Conservation (phyloP, 2,329 filamentous ascomycete species). For the Xylariaceae sp. region DNA sequence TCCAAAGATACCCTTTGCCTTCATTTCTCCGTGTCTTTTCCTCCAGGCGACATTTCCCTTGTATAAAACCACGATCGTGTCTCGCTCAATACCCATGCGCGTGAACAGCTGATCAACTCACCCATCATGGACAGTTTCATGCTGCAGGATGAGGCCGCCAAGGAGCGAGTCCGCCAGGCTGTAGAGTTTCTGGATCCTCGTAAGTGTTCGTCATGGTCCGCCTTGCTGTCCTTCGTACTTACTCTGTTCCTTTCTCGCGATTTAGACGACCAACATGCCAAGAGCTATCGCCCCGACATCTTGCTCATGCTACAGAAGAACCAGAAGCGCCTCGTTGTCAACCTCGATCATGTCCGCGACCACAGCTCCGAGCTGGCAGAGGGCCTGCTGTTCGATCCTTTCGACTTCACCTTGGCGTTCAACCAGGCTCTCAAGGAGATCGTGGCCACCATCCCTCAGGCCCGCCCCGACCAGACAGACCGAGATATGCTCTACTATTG, state of each 20-base stretch:
- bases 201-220: constrained; percentile 43
- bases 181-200: constrained; percentile 91
- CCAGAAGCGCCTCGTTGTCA: constrained; percentile 64
- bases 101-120: background rate
- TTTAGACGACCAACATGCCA: constrained; percentile 51
- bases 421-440: constrained; percentile 87
- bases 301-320: constrained; percentile 71
- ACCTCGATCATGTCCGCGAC: constrained; percentile 85
- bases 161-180: constrained; percentile 81
- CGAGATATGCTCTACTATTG: constrained; percentile 90
- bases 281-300: constrained; percentile 87
- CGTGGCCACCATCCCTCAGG: constrained; percentile 73
- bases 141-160: constrained; percentile 80
- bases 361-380: constrained; percentile 80
- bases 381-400: constrained; percentile 77
- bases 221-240: background rate
- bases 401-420: constrained; percentile 86
- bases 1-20: no score
- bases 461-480: constrained; percentile 70
- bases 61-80: no score
- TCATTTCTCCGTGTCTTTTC: no score
- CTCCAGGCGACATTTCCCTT: no score
- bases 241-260: background rate
- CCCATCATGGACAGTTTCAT: constrained; percentile 67
- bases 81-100: no score